Evolutionary conservation across 257 asterid genomes (phyloP).

Genomic region (Jacaranda mimosifolia): DNA sequence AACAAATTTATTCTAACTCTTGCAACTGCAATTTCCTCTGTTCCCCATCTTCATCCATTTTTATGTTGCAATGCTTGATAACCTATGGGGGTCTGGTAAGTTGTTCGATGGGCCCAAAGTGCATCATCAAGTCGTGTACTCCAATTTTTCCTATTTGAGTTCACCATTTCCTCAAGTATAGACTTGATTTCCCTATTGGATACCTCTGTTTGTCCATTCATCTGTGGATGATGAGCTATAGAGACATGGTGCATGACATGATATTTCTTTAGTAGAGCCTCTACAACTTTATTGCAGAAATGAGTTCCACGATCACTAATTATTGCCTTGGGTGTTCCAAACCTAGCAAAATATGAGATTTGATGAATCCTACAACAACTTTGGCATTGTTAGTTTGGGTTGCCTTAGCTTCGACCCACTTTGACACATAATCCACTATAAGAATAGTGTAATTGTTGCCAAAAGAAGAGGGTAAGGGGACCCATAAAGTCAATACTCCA

Average conservation of each 20-base stretch:
- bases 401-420: background rate
- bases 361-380: background rate
- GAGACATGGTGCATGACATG: background rate
- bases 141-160: background rate
- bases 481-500: background rate
- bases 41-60: background rate
- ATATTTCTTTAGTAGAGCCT: background rate
- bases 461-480: background rate
- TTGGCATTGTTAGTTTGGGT: background rate
- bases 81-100: slow-evolving; percentile 18
- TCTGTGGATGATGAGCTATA: background rate
- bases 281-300: background rate
- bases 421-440: background rate
- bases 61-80: background rate
- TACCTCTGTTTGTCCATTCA: background rate
- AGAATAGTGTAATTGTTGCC: background rate
- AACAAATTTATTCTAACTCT: background rate
- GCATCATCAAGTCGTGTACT: background rate
- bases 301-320: slow-evolving; percentile 14
- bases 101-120: background rate
- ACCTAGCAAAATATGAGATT: background rate
- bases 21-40: background rate
- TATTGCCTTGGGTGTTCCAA: background rate
- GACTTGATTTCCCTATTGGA: slow-evolving; percentile 9
- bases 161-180: background rate